A percentile compares a stretch with the other conserved stretches of the same genome.
Evolutionary conservation across 129 eudicot species (phyloP).

Genomic region (Arctium minus): DNA sequence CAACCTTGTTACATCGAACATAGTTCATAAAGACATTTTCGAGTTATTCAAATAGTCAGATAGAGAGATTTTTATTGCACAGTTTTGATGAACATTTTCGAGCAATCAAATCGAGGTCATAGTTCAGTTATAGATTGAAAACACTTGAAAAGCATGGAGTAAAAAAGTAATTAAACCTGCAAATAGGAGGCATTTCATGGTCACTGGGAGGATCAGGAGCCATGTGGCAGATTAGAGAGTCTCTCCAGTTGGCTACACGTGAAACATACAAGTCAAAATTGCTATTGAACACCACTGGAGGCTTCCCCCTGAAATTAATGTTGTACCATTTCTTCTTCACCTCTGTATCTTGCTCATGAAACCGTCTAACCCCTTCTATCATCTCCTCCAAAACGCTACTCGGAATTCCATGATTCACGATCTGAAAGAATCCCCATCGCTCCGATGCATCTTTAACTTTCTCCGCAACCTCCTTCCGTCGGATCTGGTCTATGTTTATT

Average conservation of each 20-base stretch:
- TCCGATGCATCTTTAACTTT: slow-evolving; percentile 25
- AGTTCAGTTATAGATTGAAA: too few species aligned
- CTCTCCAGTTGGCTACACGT: slow-evolving; percentile 44
- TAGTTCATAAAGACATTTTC: too few species aligned
- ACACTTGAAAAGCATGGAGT: background rate
- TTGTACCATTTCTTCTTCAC: slow-evolving; percentile 25
- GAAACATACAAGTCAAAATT: slow-evolving; percentile 27
- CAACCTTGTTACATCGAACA: too few species aligned
- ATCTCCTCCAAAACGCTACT: slow-evolving; percentile 25
- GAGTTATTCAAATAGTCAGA: too few species aligned
- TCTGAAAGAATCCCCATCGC: slow-evolving; percentile 44
- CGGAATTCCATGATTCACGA: slow-evolving; percentile 38
- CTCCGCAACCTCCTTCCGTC: background rate
- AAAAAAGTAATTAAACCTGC: slow-evolving; percentile 28
- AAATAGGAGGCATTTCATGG: slow-evolving; percentile 24
- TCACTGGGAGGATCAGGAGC: slow-evolving; percentile 31
- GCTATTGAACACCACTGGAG: background rate
- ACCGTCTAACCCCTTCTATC: slow-evolving; percentile 20
- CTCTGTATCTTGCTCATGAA: slow-evolving; percentile 38
- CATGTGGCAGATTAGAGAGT: slow-evolving; percentile 21
- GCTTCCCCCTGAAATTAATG: background rate
- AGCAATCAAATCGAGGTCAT: too few species aligned
- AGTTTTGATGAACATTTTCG: too few species aligned
- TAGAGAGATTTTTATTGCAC: too few species aligned
- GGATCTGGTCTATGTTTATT: background rate